These are phyloP conservation scores for Choricystis sp. DNA, from an alignment of 139 green algal genomes.

Conservation along the genomic window DNA sequence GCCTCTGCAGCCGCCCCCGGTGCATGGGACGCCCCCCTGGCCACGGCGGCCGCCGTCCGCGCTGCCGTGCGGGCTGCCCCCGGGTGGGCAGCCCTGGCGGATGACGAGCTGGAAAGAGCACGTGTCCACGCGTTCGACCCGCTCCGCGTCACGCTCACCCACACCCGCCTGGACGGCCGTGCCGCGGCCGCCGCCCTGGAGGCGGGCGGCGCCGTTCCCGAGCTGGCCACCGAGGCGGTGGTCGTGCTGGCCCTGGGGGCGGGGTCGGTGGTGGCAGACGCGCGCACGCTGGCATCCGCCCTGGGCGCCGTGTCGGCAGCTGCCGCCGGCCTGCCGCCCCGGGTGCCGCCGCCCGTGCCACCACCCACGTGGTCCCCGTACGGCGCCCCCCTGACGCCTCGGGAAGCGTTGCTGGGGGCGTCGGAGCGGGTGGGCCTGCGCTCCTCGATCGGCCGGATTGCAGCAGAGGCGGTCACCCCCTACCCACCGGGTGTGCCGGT, in stretches of 20 bases:
- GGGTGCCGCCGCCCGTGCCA: not conserved
- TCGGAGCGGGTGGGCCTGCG: constrained; percentile 10
- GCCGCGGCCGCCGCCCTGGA: constrained; percentile 33
- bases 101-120: not conserved
- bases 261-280: constrained; percentile 29
- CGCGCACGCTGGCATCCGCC: constrained; percentile 17
- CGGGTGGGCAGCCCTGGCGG: constrained; percentile 6
- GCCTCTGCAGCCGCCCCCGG: constrained; percentile 8
- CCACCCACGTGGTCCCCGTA: not conserved
- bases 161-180: constrained; percentile 31
- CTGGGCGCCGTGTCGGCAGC: constrained; percentile 12
- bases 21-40: constrained; percentile 12
- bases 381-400: constrained; percentile 25
- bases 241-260: constrained; percentile 58
- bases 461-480: constrained; percentile 67
- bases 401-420: constrained; percentile 36
- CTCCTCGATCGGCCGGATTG: constrained; percentile 19
- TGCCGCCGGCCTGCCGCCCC: too few species aligned
- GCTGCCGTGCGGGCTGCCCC: constrained; percentile 3
- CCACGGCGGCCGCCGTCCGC: constrained; percentile 16
- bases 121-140: constrained; percentile 35
- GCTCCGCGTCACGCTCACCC: constrained; percentile 50
- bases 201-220: constrained; percentile 32
- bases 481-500: constrained; percentile 78
- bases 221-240: constrained; percentile 49